A percentile compares a stretch with the other conserved stretches of the same genome.
These are phyloP conservation scores for Colletotrichum euphorbiae DNA, from an alignment of 2,329 filamentous ascomycete species.

Conservation along the genomic window DNA sequence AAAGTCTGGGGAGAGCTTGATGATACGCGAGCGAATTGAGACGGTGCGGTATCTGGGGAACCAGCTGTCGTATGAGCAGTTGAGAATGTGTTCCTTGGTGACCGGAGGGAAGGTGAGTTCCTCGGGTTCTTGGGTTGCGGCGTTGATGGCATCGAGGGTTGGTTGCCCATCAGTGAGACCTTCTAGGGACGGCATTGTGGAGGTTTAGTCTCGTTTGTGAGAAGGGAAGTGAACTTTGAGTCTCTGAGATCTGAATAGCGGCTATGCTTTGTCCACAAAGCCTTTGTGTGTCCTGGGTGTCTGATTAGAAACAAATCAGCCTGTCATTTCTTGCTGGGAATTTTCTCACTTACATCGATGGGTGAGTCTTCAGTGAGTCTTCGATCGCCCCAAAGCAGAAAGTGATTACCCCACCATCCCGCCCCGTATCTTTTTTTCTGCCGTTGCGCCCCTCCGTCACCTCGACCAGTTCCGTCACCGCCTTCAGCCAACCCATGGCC, in stretches of 20 bases:
- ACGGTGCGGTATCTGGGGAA: conserved; percentile 80
- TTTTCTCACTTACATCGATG: conserved; percentile 37
- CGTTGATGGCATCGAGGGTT: conserved; percentile 29
- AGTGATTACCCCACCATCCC: conserved; percentile 31
- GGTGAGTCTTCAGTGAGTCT: conserved; percentile 39
- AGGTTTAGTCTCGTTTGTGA: background rate
- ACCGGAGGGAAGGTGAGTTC: conserved; percentile 82
- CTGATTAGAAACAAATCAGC: background rate
- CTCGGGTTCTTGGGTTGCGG: conserved; percentile 36
- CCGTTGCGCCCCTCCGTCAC: conserved; percentile 3
- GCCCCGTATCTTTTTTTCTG: conserved; percentile 36
- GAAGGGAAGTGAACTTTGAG: background rate
- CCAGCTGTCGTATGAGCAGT: conserved; percentile 96
- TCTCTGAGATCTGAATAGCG: too few relatives aligned
- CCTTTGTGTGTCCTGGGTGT: background rate
- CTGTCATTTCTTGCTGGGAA: background rate
- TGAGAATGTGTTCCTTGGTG: conserved; percentile 86
- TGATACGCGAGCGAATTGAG: conserved; percentile 87
- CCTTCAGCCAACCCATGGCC: conserved; percentile 6
- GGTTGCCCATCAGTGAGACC: conserved; percentile 39
- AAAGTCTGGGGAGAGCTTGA: conserved; percentile 81
- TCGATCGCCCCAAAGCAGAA: conserved; percentile 29
- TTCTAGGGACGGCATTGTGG: conserved; percentile 49
- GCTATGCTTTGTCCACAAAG: too few relatives aligned
- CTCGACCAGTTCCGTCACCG: conserved; percentile 11